phyloP scores from a whole-genome alignment of 2,329 filamentous ascomycete genomes.

The Neopestalotiopsis sp. region DNA sequence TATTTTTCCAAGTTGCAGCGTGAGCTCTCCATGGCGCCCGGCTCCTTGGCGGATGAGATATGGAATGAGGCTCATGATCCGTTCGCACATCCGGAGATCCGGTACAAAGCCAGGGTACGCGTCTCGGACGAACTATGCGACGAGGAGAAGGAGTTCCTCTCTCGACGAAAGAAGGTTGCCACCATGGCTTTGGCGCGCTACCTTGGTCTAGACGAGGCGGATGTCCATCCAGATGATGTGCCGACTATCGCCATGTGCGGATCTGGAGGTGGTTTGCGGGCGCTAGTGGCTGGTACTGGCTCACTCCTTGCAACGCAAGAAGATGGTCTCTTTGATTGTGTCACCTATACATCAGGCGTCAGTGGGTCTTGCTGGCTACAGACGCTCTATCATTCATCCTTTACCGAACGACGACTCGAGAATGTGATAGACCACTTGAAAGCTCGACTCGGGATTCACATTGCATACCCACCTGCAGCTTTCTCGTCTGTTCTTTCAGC shows the following conservation, averaged over 20 bases:
- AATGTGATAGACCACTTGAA: constrained; percentile 85
- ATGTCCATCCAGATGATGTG: constrained; percentile 91
- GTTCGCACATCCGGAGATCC: constrained; percentile 83
- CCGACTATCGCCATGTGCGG: constrained; percentile 93
- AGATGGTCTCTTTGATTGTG: constrained; percentile 89
- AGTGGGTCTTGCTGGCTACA: constrained; percentile 98
- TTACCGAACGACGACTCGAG: constrained; percentile 70
- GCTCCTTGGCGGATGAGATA: constrained; percentile 89
- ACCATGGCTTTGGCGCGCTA: constrained; percentile 81
- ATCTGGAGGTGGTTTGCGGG: constrained; percentile 88
- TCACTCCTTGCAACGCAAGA: constrained; percentile 85
- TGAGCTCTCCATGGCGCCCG: constrained; percentile 85
- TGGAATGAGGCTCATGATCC: constrained; percentile 91
- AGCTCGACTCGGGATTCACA: constrained; percentile 81
- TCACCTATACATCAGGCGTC: constrained; percentile 93
- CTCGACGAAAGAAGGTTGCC: constrained; percentile 70
- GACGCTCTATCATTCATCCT: constrained; percentile 81
- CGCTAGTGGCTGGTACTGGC: constrained; percentile 87
- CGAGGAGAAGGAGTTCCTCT: constrained; percentile 79
- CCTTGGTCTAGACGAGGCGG: constrained; percentile 75
- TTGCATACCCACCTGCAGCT: constrained; percentile 88
- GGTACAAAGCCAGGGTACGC: constrained; percentile 79
- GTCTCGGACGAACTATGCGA: constrained; percentile 81
- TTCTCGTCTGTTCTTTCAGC: constrained; percentile 82
- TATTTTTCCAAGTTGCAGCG: constrained; percentile 83